Evolutionary conservation across 345 rosid species (phyloP).

Genomic region (Physaria fendleri): DNA sequence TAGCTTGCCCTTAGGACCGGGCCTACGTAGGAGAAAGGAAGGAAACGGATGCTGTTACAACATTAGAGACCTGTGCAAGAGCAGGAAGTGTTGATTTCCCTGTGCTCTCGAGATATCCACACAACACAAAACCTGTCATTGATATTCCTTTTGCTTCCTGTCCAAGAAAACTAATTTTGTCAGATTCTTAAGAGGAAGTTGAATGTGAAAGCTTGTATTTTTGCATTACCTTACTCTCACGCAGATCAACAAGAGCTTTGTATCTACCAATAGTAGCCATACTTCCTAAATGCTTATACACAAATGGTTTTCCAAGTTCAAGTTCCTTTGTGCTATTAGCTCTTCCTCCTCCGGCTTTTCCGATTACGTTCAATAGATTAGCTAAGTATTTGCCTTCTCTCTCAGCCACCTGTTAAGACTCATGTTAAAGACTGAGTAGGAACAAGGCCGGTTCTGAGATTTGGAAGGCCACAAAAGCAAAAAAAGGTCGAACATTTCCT

Average conservation of each 20-base stretch:
- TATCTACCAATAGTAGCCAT: constrained; percentile 91
- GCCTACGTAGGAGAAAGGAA: no score
- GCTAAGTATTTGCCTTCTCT: constrained; percentile 87
- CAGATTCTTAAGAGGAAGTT: not conserved
- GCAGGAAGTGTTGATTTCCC: constrained; percentile 90
- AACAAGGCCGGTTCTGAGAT: no score
- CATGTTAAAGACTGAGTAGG: no score
- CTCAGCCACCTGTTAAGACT: constrained; percentile 99
- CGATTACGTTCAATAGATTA: constrained; percentile 48
- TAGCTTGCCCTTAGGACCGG: no score
- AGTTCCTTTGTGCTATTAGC: constrained; percentile 53
- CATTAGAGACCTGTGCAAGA: constrained; percentile 95
- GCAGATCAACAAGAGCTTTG: constrained; percentile 90
- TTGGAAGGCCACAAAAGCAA: no score
- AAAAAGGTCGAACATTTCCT: no score
- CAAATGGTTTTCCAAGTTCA: constrained; percentile 64
- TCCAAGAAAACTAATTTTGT: not conserved
- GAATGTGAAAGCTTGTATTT: not conserved
- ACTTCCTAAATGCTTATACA: constrained; percentile 89
- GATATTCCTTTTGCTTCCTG: constrained; percentile 81
- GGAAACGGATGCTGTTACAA: no score
- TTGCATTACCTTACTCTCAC: constrained; percentile 83
- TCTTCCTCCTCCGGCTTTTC: constrained; percentile 68
- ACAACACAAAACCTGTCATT: constrained; percentile 60
- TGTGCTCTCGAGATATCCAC: constrained; percentile 82